These are phyloP conservation scores for Phytophthora citrophthora DNA, from an alignment of 352 stramenopile species.

Conservation along the genomic window DNA sequence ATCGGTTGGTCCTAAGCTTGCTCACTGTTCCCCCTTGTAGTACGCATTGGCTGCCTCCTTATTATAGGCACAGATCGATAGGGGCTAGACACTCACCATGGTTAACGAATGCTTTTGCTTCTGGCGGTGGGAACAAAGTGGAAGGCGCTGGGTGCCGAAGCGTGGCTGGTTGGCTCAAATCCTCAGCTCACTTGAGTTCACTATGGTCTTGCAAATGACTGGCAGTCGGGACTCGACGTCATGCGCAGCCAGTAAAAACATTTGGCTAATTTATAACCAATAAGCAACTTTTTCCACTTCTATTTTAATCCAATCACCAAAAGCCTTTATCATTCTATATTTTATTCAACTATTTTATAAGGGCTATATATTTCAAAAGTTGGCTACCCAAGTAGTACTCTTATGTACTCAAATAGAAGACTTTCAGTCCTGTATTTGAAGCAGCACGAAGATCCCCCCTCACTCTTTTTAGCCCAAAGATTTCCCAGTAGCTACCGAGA, in stretches of 20 bases:
- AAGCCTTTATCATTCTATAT: neutral
- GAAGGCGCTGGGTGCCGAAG: slow-evolving; percentile 17
- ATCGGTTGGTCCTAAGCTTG: neutral
- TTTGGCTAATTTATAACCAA: slow-evolving; percentile 35
- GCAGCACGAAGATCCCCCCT: slow-evolving; percentile 37
- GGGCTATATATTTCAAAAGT: slow-evolving; percentile 7
- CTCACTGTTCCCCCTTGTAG: neutral
- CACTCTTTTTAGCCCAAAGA: slow-evolving; percentile 12
- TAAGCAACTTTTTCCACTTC: slow-evolving; percentile 3
- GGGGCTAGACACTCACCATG: slow-evolving; percentile 61
- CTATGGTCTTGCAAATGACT: slow-evolving; percentile 80
- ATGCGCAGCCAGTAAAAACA: slow-evolving; percentile 45
- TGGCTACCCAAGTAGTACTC: neutral
- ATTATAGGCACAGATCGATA: neutral
- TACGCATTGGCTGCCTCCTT: slow-evolving; percentile 5
- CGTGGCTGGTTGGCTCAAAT: slow-evolving; percentile 42
- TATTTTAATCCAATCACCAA: slow-evolving; percentile 37
- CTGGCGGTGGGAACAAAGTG: slow-evolving; percentile 82
- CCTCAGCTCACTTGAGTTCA: slow-evolving; percentile 57
- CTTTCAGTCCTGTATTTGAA: neutral
- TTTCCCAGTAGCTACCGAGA: slow-evolving; percentile 13
- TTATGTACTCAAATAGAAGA: slow-evolving; percentile 2
- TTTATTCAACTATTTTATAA: neutral
- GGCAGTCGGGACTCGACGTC: slow-evolving; percentile 65
- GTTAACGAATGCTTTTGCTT: slow-evolving; percentile 89